Percentiles rank a stretch among this genome's conserved stretches.
Evolutionary conservation across 2,329 filamentous ascomycete genomes (phyloP).

Genomic region (Ramichloridium luteum): DNA sequence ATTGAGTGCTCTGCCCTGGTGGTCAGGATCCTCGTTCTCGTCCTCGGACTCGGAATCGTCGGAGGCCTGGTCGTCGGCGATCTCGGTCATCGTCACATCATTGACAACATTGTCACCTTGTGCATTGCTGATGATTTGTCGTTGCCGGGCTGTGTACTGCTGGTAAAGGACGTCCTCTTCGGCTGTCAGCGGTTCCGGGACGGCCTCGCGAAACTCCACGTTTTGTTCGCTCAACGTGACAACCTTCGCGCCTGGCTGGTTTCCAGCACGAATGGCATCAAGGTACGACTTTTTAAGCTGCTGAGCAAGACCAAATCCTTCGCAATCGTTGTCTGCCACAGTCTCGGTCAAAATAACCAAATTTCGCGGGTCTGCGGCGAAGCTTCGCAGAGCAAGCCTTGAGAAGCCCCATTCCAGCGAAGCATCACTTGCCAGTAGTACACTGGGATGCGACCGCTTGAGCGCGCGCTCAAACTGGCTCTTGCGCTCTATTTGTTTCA

Average conservation of each 20-base stretch:
- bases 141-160: slow-evolving; percentile 79
- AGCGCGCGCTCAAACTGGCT: slow-evolving; percentile 65
- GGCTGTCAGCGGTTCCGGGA: slow-evolving; percentile 57
- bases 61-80: slow-evolving; percentile 63
- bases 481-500: slow-evolving; percentile 71
- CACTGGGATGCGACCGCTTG: slow-evolving; percentile 43
- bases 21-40: slow-evolving; percentile 78
- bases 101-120: slow-evolving; percentile 59
- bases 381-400: slow-evolving; percentile 58
- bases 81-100: slow-evolving; percentile 52
- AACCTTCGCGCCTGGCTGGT: slow-evolving; percentile 33
- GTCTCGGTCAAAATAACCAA: slow-evolving; percentile 79
- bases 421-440: slow-evolving; percentile 82
- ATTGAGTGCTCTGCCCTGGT: slow-evolving; percentile 84
- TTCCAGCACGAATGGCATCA: slow-evolving; percentile 5
- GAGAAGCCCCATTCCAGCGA: slow-evolving; percentile 94
- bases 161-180: slow-evolving; percentile 75
- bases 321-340: slow-evolving; percentile 32
- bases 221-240: slow-evolving; percentile 45
- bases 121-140: slow-evolving; percentile 72
- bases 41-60: slow-evolving; percentile 79
- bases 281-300: slow-evolving; percentile 39
- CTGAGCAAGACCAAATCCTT: slow-evolving; percentile 49
- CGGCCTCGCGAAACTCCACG: slow-evolving; percentile 23
- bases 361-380: slow-evolving; percentile 69